Base-by-base conservation (phyloP, 2,329 filamentous ascomycete species). In the Fusarium sp. region DNA sequence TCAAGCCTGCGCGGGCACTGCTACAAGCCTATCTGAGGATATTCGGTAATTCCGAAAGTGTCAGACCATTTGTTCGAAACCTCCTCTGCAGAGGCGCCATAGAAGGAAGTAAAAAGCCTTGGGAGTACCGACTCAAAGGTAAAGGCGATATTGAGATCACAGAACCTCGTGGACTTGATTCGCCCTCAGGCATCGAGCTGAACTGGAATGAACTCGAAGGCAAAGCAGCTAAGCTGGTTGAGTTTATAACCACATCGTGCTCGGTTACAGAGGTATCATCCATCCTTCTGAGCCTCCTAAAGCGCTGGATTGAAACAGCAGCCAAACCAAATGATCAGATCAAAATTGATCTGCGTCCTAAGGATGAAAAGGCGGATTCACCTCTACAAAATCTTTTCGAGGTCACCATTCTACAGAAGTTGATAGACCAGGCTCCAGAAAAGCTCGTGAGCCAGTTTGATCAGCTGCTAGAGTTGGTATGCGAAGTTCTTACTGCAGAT, bases 381-480 rank as follows among this genome's bases (percentile, higher is more conserved):
- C 83, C 88, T 0, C 66, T 89, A 7, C 78, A 78, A 9, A 84
- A 85, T 8, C 82, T 94, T 3, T 80, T 87, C 11, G 86, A 92
- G 70, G 85, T 90, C 10, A 90, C 90, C 55, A 81, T 93, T 2
- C 84, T 94, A 13, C 90, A 93, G 76, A 87, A 87, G 39, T 86
- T 94, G 81, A 89, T 94, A 80, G 87, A 89, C 30, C 86, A 84
- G 51, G 87, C 91, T 51, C 87, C 90, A 2, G 88, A 91, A 28
- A 90, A 89, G 70, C 85, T 94, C 18, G 87, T 92, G 36, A 87
- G 86, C 38, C 88, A 90, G 64, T 91, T 92, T 5, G 87, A 87
- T 48, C 90, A 93, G 74, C 85, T 93, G 12, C 82, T 94, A 5
- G 87, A 90, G 51, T 85, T 95, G 5, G 87, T 92, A 55, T 85